Conservation (phyloP, 1,139 yeast species). For the Debaryomyces singareniensis region DNA sequence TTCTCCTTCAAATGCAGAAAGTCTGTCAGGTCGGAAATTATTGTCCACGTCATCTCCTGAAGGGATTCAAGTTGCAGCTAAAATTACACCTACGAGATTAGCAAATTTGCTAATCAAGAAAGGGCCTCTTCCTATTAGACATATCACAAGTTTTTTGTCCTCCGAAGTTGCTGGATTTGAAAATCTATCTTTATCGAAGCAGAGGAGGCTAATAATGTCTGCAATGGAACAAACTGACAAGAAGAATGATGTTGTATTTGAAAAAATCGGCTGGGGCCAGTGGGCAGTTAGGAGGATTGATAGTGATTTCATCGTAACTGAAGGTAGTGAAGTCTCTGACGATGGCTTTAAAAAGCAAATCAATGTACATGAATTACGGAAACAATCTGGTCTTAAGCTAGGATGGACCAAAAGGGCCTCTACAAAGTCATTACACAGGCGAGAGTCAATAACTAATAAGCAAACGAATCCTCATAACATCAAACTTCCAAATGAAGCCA, state of each 20-base stretch:
- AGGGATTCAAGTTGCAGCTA: constrained; percentile 82
- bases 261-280: constrained; percentile 97
- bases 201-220: constrained; percentile 82
- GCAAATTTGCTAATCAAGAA: constrained; percentile 62
- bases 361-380: constrained; percentile 31
- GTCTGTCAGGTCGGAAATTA: constrained; percentile 15
- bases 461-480: constrained; percentile 40
- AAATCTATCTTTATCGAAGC: constrained; percentile 75
- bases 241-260: constrained; percentile 62
- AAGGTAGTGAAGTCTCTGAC: constrained; percentile 25
- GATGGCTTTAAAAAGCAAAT: constrained; percentile 26
- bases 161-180: constrained; percentile 76
- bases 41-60: constrained; percentile 80
- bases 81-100: constrained; percentile 75
- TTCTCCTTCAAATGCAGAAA: background rate
- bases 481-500: constrained; percentile 35
- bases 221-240: constrained; percentile 68
- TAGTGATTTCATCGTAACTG: constrained; percentile 43
- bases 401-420: constrained; percentile 38
- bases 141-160: constrained; percentile 74
- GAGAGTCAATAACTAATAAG: constrained; percentile 53
- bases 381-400: constrained; percentile 33
- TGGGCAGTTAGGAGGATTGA: constrained; percentile 76
- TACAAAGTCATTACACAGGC: constrained; percentile 15
- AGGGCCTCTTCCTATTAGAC: constrained; percentile 89